These are phyloP conservation scores for Vigna nakashimae DNA, from an alignment of 306 rosid species.

Conservation along the genomic window DNA sequence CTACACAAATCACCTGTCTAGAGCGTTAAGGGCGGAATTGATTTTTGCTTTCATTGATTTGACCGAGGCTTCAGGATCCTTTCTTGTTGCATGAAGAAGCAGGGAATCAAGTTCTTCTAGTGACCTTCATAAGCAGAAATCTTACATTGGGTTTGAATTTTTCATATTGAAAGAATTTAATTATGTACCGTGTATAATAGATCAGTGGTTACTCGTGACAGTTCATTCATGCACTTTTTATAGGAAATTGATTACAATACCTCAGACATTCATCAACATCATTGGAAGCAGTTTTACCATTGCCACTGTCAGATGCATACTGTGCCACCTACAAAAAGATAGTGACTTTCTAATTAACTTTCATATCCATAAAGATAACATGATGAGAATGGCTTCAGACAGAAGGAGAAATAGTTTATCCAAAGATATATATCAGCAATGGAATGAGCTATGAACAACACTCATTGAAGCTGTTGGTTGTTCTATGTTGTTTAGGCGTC, in stretches of 20 bases:
- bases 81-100: slow-evolving; percentile 83
- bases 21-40: slow-evolving; percentile 59
- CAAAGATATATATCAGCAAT: slow-evolving; percentile 17
- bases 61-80: slow-evolving; percentile 77
- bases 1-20: slow-evolving; percentile 66
- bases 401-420: slow-evolving; percentile 2
- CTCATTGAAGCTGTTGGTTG: slow-evolving; percentile 10
- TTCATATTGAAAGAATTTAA: slow-evolving; percentile 24
- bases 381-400: slow-evolving; percentile 7
- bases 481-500: slow-evolving; percentile 1
- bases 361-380: neutral
- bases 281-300: slow-evolving; percentile 67
- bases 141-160: slow-evolving; percentile 35
- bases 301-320: slow-evolving; percentile 82
- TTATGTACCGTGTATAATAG: neutral
- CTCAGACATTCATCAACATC: slow-evolving; percentile 87
- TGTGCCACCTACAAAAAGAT: slow-evolving; percentile 74
- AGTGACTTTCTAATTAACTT: slow-evolving; percentile 35
- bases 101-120: slow-evolving; percentile 88
- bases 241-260: slow-evolving; percentile 49
- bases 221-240: neutral
- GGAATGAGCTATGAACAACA: slow-evolving; percentile 23
- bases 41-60: slow-evolving; percentile 77
- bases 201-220: slow-evolving; percentile 11
- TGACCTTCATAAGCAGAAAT: slow-evolving; percentile 58